Evolutionary conservation across 2,329 filamentous ascomycete genomes (phyloP).

Genomic region (Colletotrichum spinosum): DNA sequence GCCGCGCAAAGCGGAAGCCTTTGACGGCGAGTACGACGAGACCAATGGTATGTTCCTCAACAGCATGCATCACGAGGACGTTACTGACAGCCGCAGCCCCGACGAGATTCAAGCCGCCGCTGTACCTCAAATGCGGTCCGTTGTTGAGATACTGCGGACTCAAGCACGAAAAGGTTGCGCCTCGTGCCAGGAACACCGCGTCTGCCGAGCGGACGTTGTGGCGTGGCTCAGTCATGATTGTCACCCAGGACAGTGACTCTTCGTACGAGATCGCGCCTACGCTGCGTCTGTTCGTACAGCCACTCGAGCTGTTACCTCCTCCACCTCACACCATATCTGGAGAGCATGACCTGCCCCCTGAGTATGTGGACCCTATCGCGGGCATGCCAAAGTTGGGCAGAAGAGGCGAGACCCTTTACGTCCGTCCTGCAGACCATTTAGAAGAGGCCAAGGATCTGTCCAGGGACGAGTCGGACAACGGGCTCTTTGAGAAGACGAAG

Average conservation of each 20-base stretch:
- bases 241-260: conserved; percentile 86
- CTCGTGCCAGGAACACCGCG: conserved; percentile 49
- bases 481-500: conserved; percentile 79
- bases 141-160: conserved; percentile 91
- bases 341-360: conserved; percentile 75
- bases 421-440: conserved; percentile 88
- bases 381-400: conserved; percentile 88
- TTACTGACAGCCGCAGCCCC: conserved; percentile 53
- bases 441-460: conserved; percentile 84
- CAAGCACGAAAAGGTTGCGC: conserved; percentile 67
- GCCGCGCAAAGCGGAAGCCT: conserved; percentile 70
- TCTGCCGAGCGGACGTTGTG: conserved; percentile 79
- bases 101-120: conserved; percentile 82
- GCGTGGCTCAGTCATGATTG: conserved; percentile 95
- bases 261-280: conserved; percentile 84
- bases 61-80: not conserved
- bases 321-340: conserved; percentile 77
- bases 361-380: conserved; percentile 90
- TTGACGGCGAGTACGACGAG: conserved; percentile 76
- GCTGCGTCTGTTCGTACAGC: conserved; percentile 87
- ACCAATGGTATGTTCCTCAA: conserved; percentile 60
- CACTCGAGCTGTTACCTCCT: conserved; percentile 83
- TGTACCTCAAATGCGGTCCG: conserved; percentile 92
- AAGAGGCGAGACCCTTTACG: conserved; percentile 87
- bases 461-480: conserved; percentile 80